A percentile compares a stretch with the other conserved stretches of the same genome.
phyloP scores from a whole-genome alignment of 148 eudicot species.

The Rhododendron henanense region DNA sequence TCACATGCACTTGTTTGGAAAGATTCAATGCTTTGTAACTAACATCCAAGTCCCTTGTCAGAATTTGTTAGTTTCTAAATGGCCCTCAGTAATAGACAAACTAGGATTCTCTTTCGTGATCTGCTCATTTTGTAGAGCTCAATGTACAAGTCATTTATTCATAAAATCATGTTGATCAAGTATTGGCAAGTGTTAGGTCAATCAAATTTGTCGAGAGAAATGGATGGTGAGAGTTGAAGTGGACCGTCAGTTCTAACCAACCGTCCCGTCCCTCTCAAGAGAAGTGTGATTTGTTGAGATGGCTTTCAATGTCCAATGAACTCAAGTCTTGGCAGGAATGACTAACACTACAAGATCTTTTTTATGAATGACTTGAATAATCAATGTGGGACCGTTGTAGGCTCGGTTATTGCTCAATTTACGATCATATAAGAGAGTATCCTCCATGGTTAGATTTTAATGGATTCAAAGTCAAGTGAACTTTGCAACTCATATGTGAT shows the following conservation, averaged over 20 bases:
- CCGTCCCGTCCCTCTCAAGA: background rate
- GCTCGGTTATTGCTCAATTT: background rate
- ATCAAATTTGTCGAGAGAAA: background rate
- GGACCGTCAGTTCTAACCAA: background rate
- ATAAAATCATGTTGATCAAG: background rate
- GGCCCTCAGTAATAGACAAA: background rate
- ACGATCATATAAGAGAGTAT: background rate
- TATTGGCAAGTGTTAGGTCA: background rate
- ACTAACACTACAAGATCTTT: background rate
- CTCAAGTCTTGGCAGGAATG: background rate
- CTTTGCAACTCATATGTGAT: background rate
- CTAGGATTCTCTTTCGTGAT: background rate
- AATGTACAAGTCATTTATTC: background rate
- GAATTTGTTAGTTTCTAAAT: background rate
- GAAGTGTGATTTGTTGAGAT: background rate
- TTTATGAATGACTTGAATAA: background rate
- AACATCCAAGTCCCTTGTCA: background rate
- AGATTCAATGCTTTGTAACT: slow-evolving; percentile 3
- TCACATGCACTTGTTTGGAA: slow-evolving; percentile 2
- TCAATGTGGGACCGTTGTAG: background rate
- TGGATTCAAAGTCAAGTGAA: background rate
- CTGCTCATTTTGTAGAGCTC: background rate
- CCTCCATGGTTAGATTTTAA: background rate
- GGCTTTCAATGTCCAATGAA: background rate
- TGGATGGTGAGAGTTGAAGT: background rate